Evolutionary conservation across 208 protist species (phyloP).

Genomic region (Acanthamoeba triangularis): DNA sequence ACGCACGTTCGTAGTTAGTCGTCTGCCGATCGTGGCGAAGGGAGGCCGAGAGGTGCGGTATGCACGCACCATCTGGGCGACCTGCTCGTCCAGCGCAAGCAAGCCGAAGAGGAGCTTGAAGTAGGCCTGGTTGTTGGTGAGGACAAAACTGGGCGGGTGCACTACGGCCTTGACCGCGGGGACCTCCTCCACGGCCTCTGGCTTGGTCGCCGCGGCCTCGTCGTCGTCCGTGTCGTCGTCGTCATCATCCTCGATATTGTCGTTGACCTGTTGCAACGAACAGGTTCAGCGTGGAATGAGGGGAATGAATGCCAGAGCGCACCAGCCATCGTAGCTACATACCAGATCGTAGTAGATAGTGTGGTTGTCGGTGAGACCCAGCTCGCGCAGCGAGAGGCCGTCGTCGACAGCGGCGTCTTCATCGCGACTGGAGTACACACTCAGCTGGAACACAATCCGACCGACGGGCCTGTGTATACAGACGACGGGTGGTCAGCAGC

Average conservation of each 20-base stretch:
- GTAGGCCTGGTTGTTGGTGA: constrained; percentile 66
- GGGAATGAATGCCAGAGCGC: too few relatives aligned
- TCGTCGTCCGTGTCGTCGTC: constrained; percentile 23
- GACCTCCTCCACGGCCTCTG: not conserved
- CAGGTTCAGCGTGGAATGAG: too few relatives aligned
- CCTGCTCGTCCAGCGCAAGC: constrained; percentile 34
- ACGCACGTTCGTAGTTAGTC: not conserved
- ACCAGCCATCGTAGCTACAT: too few relatives aligned
- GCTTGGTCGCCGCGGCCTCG: not conserved
- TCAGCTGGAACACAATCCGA: constrained; percentile 27
- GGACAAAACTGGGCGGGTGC: constrained; percentile 29
- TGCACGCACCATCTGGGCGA: constrained; percentile 50
- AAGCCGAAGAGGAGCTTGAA: constrained; percentile 70
- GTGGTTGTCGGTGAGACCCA: constrained; percentile 38
- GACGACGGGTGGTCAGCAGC: not conserved
- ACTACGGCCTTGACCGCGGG: not conserved
- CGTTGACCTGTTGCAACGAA: not conserved
- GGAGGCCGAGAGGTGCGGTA: not conserved
- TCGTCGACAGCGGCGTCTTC: not conserved
- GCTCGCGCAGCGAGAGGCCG: not conserved
- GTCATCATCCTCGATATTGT: not conserved
- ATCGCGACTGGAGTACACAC: not conserved
- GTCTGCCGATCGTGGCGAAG: too few relatives aligned
- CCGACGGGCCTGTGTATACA: not conserved
- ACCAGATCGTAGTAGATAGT: constrained; percentile 42